Evolutionary conservation across 495 filamentous ascomycete species (phyloP).

Genomic region (Trichoderma gamsii): DNA sequence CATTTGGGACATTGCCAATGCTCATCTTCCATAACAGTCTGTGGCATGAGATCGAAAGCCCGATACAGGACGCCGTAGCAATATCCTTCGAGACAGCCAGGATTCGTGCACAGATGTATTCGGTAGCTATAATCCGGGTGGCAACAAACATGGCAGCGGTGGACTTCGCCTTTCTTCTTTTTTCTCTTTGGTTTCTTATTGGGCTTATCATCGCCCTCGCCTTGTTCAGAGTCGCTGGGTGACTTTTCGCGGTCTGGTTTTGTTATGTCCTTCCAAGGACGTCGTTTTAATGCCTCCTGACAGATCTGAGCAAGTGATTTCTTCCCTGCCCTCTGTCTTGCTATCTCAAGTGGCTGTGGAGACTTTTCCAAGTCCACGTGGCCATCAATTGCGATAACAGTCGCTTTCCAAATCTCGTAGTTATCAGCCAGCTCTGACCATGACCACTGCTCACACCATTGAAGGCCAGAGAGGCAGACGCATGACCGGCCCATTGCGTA

Average conservation of each 20-base stretch:
- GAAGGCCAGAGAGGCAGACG: conserved; percentile 71
- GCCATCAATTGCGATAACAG: conserved; percentile 63
- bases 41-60: conserved; percentile 80
- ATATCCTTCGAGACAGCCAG: conserved; percentile 60
- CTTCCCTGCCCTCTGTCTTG: conserved; percentile 53
- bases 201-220: conserved; percentile 46
- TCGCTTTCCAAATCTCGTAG: conserved; percentile 73
- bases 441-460: conserved; percentile 87
- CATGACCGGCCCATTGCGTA: conserved; percentile 92
- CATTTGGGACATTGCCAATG: conserved; percentile 88
- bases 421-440: conserved; percentile 73
- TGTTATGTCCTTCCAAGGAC: conserved; percentile 58
- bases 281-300: conserved; percentile 69
- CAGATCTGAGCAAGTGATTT: conserved; percentile 84
- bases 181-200: conserved; percentile 36
- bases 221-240: conserved; percentile 40
- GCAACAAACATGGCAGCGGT: conserved; percentile 73
- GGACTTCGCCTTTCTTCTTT: conserved; percentile 41
- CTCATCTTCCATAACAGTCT: conserved; percentile 66
- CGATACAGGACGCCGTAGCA: conserved; percentile 87
- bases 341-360: conserved; percentile 58
- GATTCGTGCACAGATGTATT: conserved; percentile 63
- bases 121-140: conserved; percentile 73
- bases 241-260: conserved; percentile 35
- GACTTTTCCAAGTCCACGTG: conserved; percentile 52